Evolutionary conservation across 495 filamentous ascomycete species (phyloP).

Genomic region (Talaromyces liani): DNA sequence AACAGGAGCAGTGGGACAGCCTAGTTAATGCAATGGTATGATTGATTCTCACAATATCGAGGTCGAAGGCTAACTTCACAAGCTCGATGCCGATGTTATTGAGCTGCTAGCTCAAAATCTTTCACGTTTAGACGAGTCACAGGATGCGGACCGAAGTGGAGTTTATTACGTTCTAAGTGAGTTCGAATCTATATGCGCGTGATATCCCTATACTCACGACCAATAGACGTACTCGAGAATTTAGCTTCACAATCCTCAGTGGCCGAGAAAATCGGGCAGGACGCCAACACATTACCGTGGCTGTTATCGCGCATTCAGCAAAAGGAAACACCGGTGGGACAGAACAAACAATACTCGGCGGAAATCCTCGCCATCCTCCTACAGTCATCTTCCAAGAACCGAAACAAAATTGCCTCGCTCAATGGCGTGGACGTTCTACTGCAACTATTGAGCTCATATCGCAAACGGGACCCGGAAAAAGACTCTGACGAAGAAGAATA

Average conservation of each 20-base stretch:
- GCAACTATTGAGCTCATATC: conserved; percentile 80
- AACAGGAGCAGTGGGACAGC: conserved; percentile 73
- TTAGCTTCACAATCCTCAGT: conserved; percentile 62
- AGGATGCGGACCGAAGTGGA: conserved; percentile 72
- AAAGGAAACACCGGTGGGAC: conserved; percentile 53
- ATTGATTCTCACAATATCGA: neutral
- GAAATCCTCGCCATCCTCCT: conserved; percentile 85
- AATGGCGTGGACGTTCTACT: conserved; percentile 76
- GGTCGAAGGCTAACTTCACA: conserved; percentile 16
- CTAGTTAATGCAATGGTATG: conserved; percentile 72
- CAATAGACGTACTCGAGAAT: conserved; percentile 67
- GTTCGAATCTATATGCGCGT: conserved; percentile 3
- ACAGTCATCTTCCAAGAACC: conserved; percentile 60
- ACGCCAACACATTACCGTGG: conserved; percentile 64
- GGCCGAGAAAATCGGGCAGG: conserved; percentile 61
- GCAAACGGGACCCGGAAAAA: conserved; percentile 78
- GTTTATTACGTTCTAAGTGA: conserved; percentile 75
- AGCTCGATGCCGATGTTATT: conserved; percentile 72
- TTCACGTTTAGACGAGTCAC: conserved; percentile 68
- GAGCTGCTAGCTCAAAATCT: conserved; percentile 80
- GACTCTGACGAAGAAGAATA: conserved; percentile 91
- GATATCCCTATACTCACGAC: conserved; percentile 9
- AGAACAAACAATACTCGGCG: conserved; percentile 95
- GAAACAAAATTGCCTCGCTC: conserved; percentile 51
- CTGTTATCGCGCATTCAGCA: conserved; percentile 62